A percentile compares a stretch with the other conserved stretches of the same genome.
These are phyloP conservation scores for Paecilomyces dactylethromorphus DNA, from an alignment of 2,329 filamentous ascomycete species.

Conservation along the genomic window DNA sequence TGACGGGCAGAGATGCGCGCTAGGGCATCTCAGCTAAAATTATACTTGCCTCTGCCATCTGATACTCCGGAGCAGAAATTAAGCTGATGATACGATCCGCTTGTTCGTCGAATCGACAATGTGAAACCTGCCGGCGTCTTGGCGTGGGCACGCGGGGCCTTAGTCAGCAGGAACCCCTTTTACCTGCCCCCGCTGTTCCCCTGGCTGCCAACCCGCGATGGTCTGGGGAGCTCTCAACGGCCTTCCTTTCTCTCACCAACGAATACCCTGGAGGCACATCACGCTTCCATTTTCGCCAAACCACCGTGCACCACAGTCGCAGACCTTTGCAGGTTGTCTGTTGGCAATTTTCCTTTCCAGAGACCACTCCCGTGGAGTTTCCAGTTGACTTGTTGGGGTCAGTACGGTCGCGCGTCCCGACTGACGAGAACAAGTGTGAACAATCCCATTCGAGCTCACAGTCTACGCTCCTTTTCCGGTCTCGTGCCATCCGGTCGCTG, in stretches of 20 bases:
- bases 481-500: background rate
- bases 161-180: constrained; percentile 32
- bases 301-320: background rate
- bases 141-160: constrained; percentile 10
- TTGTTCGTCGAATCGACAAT: background rate
- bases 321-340: background rate
- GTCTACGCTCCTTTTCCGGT: background rate
- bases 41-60: background rate
- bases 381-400: background rate
- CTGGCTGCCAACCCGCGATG: background rate
- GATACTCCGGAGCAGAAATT: background rate
- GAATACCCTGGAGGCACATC: background rate
- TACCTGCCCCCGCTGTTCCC: constrained; percentile 13
- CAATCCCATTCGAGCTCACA: background rate
- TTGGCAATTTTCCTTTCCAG: background rate
- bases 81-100: background rate
- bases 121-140: background rate
- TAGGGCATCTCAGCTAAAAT: too few species aligned
- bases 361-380: background rate
- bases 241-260: background rate
- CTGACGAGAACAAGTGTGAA: background rate
- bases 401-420: background rate
- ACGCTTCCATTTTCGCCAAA: background rate
- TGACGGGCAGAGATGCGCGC: background rate
- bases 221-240: background rate